Evolutionary conservation across 768 basidiomycete species (phyloP), one percentile per base, ranked within the genome.

Genomic region (Cyathus striatus): DNA sequence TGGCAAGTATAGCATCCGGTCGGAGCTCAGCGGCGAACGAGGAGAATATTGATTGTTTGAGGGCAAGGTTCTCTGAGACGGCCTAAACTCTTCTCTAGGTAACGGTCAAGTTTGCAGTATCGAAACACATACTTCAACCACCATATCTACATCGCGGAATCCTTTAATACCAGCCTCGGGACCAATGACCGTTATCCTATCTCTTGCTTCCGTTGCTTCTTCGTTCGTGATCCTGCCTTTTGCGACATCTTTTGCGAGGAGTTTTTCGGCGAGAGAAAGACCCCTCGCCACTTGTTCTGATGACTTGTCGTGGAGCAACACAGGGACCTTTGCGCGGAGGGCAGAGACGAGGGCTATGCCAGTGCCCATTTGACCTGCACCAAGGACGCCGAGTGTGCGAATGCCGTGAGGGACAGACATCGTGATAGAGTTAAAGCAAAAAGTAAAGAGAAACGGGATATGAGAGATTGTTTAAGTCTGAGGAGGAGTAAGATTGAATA

Each of bases 321-420:
- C 90, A 3, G 89, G 82, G 4, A 94, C 83, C 55, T 82, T 83
- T 32, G 94, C 95, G 24, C 86, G 81, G 18, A 93, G 70, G 27
- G 90, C 86, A 16, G 91, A 74, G 32, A 95, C 91, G 41, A 86
- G 76, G 48, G 92, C 90, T 37, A 98, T 97, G 2, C 94, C 95
- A 0, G 88, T 80, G 49, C 94, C 94, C 87, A 89, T 90, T 59
- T 90, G 87, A 38, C 88, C 89, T 16, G 86, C 83, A 35, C 88
- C 87, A 25, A 94, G 72, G 48, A 93, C 79, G 18, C 86, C 91
- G 0, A 91, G 64, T 3, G 71, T 78, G 42, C 77, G 79, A 49
- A 93, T 81, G 37, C 85, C 87, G 53, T 90, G 89, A 16, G 73
- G 68, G 42, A 87, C 56, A 40, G 75, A 65, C 78, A 81, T 80